phyloP scores from a whole-genome alignment of 108 stramenopile genomes.

The Fragilariopsis cylindrus region DNA sequence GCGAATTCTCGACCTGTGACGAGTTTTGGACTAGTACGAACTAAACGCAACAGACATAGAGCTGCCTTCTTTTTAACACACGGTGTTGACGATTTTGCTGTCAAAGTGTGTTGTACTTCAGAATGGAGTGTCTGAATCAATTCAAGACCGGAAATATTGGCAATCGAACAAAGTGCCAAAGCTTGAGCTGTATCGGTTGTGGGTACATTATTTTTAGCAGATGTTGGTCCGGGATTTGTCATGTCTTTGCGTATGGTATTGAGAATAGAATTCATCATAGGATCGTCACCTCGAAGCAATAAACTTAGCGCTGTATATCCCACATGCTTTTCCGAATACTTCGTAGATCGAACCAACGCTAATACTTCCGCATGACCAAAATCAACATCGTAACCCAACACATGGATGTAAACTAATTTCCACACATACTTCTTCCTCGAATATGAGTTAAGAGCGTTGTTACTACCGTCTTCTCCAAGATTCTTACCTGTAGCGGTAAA shows the following conservation, averaged over 20 bases:
- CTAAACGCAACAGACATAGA: conserved; percentile 88
- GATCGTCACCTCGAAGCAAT: conserved; percentile 87
- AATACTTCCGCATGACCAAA: conserved; percentile 97
- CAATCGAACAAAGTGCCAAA: conserved; percentile 80
- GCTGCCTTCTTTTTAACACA: conserved; percentile 95
- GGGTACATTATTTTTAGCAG: conserved; percentile 57
- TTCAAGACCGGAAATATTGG: conserved; percentile 86
- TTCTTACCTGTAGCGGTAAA: conserved; percentile 84
- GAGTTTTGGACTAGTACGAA: conserved; percentile 86
- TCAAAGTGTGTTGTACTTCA: conserved; percentile 85
- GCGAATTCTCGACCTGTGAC: conserved; percentile 87
- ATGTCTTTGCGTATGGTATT: conserved; percentile 89
- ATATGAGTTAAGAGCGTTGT: conserved; percentile 83
- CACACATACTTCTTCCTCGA: conserved; percentile 98
- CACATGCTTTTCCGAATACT: conserved; percentile 93
- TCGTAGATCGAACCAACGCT: conserved; percentile 82
- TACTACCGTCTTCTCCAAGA: conserved; percentile 71
- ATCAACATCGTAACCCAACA: conserved; percentile 98
- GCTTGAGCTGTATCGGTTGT: conserved; percentile 76
- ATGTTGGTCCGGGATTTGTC: conserved; percentile 50
- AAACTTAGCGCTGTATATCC: conserved; percentile 95
- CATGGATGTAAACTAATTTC: conserved; percentile 98
- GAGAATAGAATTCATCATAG: conserved; percentile 84
- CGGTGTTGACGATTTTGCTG: conserved; percentile 81
- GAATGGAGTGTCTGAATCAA: conserved; percentile 85